Conservation (phyloP, 495 filamentous ascomycete species). For the Aspergillus baeticus region DNA sequence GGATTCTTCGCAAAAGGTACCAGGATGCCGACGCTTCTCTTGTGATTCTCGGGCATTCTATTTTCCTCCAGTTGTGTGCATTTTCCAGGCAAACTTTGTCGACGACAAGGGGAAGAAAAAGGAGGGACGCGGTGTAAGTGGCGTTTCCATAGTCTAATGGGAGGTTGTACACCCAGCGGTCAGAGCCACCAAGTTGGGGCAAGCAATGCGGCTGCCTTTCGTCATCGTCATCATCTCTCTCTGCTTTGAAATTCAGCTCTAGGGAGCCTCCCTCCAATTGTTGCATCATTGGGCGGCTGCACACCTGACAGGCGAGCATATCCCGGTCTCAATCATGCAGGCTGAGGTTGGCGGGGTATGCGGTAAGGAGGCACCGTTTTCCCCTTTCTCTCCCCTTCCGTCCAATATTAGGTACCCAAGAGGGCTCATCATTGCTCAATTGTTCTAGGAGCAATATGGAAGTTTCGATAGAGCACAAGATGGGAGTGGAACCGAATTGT, state of each 20-base stretch:
- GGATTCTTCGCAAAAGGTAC: not conserved
- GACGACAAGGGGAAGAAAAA: not conserved
- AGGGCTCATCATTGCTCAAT: not conserved
- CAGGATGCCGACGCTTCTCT: not conserved
- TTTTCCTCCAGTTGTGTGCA: slow-evolving; percentile 2
- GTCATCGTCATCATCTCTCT: too few species aligned
- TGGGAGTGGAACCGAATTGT: not conserved
- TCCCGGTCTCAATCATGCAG: too few species aligned
- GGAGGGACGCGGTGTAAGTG: slow-evolving; percentile 20
- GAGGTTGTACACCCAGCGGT: slow-evolving; percentile 12
- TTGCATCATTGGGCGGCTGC: too few species aligned
- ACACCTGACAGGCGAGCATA: too few species aligned
- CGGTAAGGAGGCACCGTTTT: not conserved
- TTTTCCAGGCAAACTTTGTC: not conserved
- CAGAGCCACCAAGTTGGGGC: not conserved
- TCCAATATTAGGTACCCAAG: not conserved
- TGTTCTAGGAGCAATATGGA: not conserved
- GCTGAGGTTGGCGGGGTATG: not conserved
- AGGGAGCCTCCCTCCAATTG: too few species aligned
- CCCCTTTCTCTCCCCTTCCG: not conserved
- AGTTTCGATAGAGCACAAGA: not conserved
- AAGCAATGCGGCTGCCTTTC: not conserved
- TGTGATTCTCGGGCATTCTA: not conserved
- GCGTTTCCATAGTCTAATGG: slow-evolving; percentile 18
- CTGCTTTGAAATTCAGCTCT: too few species aligned